phyloP scores from a whole-genome alignment of 108 stramenopile species.

The Bacterosira constricta region DNA sequence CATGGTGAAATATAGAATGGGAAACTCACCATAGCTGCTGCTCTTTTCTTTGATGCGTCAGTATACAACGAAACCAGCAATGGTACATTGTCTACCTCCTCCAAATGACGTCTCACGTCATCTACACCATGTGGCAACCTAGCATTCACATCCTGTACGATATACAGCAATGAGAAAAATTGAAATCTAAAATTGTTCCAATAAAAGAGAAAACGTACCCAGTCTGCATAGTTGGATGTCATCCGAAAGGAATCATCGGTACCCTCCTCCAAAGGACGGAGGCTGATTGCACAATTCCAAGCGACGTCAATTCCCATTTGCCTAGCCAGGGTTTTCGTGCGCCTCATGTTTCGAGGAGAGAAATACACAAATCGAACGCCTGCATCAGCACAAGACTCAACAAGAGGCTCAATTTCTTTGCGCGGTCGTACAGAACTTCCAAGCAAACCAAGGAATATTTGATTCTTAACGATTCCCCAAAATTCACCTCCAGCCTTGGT shows the following conservation, averaged over 20 bases:
- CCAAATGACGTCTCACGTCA: constrained; percentile 78
- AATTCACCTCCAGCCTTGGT: constrained; percentile 31
- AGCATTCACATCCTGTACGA: constrained; percentile 96
- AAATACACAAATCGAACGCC: constrained; percentile 98
- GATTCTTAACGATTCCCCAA: constrained; percentile 76
- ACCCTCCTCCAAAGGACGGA: constrained; percentile 80
- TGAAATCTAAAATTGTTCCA: too few relatives aligned
- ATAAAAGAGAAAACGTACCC: too few relatives aligned
- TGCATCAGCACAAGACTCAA: constrained; percentile 81
- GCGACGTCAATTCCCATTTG: constrained; percentile 96
- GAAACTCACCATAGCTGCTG: constrained; percentile 85
- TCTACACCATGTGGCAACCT: constrained; percentile 94
- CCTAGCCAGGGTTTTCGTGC: constrained; percentile 93
- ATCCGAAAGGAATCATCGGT: constrained; percentile 89
- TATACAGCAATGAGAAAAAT: too few relatives aligned
- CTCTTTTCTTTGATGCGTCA: constrained; percentile 90
- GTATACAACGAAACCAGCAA: constrained; percentile 95
- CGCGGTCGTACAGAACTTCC: constrained; percentile 89
- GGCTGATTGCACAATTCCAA: constrained; percentile 96
- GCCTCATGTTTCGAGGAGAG: constrained; percentile 95
- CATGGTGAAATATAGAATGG: neutral
- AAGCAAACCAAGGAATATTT: constrained; percentile 96
- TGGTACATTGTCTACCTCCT: constrained; percentile 96
- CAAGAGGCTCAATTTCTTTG: constrained; percentile 86
- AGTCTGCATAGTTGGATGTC: constrained; percentile 94